Evolutionary conservation across 495 filamentous ascomycete genomes (phyloP), one percentile per base, ranked within the genome.

Genomic region (Lophiotrema nucula): DNA sequence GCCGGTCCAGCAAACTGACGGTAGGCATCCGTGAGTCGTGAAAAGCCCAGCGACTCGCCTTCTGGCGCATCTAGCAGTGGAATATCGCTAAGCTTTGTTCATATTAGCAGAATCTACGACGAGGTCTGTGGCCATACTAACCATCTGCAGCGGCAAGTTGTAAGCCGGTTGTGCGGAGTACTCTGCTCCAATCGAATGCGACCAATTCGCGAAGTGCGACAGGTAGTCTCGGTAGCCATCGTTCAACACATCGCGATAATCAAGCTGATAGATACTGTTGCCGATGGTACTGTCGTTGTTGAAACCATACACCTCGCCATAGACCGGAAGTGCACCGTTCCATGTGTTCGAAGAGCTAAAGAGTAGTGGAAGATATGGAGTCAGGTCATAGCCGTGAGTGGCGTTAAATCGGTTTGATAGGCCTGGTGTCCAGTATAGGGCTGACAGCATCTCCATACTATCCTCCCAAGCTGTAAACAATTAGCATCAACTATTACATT

Each of bases 401-500:
- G 41, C 39, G 22, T 64, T 37, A 46, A 74, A 72, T 13, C 51
- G 52, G 0, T 41, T 11, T n/a, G 67, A 45, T 18, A 74, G 63
- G 22, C 53, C 58, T 0, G 68, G 70, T 0, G 76, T 77, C 78
- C 78, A 81, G 28, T 69, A 76, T 10, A 74, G 65, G 12, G 70
- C 62, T 0, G 69, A 68, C 24, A 51, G 62, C 31, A 76, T 73
- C 47, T 79, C 77, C 24, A 77, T 65, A 41, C 76, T 79, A 56
- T 82, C 79, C 52, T 81, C 78, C 79, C 79, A 81, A 2, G 65
- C 74, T n/a, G n/a, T n/a, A n/a, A n/a, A n/a, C n/a, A n/a, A n/a
- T n/a, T n/a, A n/a, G n/a, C n/a, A n/a, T n/a, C n/a, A n/a, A n/a
- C n/a, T n/a, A n/a, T n/a, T n/a, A n/a, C n/a, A n/a, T n/a, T n/a